These are phyloP conservation scores for Cadophora malorum DNA, from an alignment of 2,329 filamentous ascomycete species.

Conservation along the genomic window DNA sequence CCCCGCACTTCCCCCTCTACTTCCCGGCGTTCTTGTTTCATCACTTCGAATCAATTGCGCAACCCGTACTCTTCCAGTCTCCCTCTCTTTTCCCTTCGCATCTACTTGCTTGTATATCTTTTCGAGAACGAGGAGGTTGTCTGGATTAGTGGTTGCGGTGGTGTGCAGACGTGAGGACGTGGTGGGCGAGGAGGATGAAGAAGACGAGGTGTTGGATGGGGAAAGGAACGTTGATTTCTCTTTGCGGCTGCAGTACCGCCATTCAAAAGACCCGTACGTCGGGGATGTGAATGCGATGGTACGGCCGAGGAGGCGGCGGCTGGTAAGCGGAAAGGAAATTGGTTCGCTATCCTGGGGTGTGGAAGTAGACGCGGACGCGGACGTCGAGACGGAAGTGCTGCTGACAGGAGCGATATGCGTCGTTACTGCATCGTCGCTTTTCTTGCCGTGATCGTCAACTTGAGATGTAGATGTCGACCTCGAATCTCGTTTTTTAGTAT, in stretches of 20 bases:
- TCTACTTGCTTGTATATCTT: constrained; percentile 42
- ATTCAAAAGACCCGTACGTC: constrained; percentile 57
- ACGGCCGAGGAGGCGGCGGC: constrained; percentile 48
- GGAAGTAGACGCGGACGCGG: too few relatives aligned
- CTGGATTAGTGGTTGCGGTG: constrained; percentile 15
- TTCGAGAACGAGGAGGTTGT: constrained; percentile 59
- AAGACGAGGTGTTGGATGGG: not conserved
- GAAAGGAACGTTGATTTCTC: constrained; percentile 46
- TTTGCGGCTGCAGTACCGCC: constrained; percentile 58
- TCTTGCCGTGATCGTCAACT: not conserved
- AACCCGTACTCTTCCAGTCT: constrained; percentile 41
- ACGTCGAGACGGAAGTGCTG: too few relatives aligned
- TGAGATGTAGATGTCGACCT: too few relatives aligned
- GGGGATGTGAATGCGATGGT: constrained; percentile 54
- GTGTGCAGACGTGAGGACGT: not conserved
- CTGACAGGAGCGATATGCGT: too few relatives aligned
- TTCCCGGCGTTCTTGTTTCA: constrained; percentile 50
- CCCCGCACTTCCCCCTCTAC: constrained; percentile 50
- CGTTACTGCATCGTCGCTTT: not conserved
- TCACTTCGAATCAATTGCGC: constrained; percentile 53
- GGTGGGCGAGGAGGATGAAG: not conserved
- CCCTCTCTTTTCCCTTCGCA: constrained; percentile 30
- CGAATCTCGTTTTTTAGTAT: too few relatives aligned
- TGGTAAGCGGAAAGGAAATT: constrained; percentile 10
- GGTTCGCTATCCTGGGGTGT: too few relatives aligned